Evolutionary conservation across 441 rosid genomes (phyloP).

Genomic region (Omphalea diandra): DNA sequence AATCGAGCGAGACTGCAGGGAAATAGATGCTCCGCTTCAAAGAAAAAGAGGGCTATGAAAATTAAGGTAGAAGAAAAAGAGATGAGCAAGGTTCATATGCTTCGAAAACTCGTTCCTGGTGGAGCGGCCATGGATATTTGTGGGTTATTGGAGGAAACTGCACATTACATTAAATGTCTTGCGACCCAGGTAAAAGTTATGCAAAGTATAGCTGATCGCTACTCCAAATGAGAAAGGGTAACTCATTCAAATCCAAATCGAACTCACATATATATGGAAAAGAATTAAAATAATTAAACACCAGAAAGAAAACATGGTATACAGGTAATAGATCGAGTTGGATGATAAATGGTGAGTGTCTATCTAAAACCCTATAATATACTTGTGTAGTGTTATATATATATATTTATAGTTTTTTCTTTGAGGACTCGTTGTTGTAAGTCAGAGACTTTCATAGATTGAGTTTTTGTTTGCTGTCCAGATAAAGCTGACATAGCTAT

Average conservation of each 20-base stretch:
- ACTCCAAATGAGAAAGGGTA: slow-evolving; percentile 27
- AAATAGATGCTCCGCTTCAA: neutral
- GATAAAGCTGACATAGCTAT: neutral
- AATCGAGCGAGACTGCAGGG: slow-evolving; percentile 3
- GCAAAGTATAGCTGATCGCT: slow-evolving; percentile 41
- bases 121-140: slow-evolving; percentile 46
- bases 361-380: too few relatives aligned
- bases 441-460: neutral
- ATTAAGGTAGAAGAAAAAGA: neutral
- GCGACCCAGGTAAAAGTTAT: slow-evolving; percentile 52
- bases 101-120: slow-evolving; percentile 52
- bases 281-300: neutral
- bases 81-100: slow-evolving; percentile 21
- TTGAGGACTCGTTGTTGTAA: too few relatives aligned
- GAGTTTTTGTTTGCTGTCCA: neutral
- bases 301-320: neutral
- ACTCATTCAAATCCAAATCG: neutral
- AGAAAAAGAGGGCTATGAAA: slow-evolving; percentile 3
- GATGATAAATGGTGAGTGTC: neutral
- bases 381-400: too few relatives aligned
- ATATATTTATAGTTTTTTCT: too few relatives aligned
- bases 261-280: neutral
- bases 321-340: neutral
- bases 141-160: slow-evolving; percentile 52
- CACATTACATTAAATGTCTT: slow-evolving; percentile 53